phyloP scores from a whole-genome alignment of 1,284 basidiomycete genomes.

The Cryptococcus sp. region DNA sequence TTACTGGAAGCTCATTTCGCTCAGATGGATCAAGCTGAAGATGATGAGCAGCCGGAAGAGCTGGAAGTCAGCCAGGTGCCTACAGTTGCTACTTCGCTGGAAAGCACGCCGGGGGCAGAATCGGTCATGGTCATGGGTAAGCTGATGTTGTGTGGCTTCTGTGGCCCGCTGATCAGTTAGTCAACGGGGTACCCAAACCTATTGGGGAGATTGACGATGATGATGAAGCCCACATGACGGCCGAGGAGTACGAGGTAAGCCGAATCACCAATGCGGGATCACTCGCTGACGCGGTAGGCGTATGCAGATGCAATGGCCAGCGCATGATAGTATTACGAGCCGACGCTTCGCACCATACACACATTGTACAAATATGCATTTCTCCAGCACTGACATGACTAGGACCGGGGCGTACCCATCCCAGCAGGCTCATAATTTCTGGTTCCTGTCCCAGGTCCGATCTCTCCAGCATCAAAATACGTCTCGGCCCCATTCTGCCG shows the following conservation, averaged over 20 bases:
- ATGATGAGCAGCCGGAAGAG: constrained; percentile 1
- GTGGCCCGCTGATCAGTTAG: too few relatives aligned
- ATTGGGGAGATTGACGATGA: constrained; percentile 44
- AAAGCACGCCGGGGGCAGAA: too few relatives aligned
- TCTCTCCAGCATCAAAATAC: constrained; percentile 1
- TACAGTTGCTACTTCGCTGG: too few relatives aligned
- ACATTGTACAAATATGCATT: too few relatives aligned
- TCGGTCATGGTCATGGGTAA: constrained; percentile 23
- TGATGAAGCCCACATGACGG: constrained; percentile 46
- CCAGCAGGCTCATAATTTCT: constrained; percentile 18
- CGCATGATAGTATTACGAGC: too few relatives aligned
- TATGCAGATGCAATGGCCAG: constrained; percentile 8
- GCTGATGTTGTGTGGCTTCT: constrained; percentile 5
- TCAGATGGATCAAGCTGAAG: not conserved
- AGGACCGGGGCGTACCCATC: too few relatives aligned
- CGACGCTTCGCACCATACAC: too few relatives aligned
- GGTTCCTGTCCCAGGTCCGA: too few relatives aligned
- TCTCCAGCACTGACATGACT: too few relatives aligned
- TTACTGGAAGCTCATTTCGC: not conserved
- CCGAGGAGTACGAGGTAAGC: constrained; percentile 47
- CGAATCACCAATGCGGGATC: too few relatives aligned
- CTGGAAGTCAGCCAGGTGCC: too few relatives aligned
- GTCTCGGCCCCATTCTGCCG: not conserved
- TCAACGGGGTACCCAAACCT: constrained; percentile 38
- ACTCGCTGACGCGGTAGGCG: not conserved